Conservation (phyloP, 768 basidiomycete species). For the Myochromella boudieri region DNA sequence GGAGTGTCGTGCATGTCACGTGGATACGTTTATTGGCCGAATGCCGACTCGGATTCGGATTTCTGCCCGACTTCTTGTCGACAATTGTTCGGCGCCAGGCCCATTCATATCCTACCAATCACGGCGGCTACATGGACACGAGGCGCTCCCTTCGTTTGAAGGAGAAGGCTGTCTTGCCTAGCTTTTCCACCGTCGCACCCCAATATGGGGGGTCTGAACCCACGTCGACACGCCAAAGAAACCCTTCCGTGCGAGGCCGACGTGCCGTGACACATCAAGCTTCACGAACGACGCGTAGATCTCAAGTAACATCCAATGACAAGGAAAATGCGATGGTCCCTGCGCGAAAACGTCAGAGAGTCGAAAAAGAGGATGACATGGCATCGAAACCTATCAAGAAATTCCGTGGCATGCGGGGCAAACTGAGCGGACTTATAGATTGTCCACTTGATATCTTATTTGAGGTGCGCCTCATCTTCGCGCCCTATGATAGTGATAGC, state of each 20-base stretch:
- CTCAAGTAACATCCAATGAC: no score
- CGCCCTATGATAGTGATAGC: not conserved
- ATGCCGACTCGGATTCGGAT: no score
- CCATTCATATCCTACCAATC: no score
- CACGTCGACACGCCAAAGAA: not conserved
- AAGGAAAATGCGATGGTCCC: not conserved
- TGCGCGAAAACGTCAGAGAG: not conserved
- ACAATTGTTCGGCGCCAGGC: no score
- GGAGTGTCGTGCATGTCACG: not conserved
- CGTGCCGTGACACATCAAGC: not conserved
- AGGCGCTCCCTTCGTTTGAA: not conserved
- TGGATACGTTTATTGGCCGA: no score
- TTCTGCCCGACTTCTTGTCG: no score
- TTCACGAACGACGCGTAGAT: not conserved
- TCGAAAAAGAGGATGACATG: not conserved
- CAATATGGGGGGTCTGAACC: not conserved
- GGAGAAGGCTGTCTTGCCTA: not conserved
- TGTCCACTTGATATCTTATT: conserved; percentile 3
- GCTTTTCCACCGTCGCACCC: not conserved
- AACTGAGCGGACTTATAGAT: not conserved
- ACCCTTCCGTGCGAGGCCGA: not conserved
- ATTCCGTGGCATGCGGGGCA: conserved; percentile 5
- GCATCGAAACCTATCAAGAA: not conserved
- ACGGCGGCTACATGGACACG: no score
- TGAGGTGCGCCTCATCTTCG: not conserved